Percentiles rank a stretch among this genome's conserved stretches.
These are phyloP conservation scores for Sphaerulina vaccinii DNA, from an alignment of 2,329 filamentous ascomycete species.

Conservation along the genomic window DNA sequence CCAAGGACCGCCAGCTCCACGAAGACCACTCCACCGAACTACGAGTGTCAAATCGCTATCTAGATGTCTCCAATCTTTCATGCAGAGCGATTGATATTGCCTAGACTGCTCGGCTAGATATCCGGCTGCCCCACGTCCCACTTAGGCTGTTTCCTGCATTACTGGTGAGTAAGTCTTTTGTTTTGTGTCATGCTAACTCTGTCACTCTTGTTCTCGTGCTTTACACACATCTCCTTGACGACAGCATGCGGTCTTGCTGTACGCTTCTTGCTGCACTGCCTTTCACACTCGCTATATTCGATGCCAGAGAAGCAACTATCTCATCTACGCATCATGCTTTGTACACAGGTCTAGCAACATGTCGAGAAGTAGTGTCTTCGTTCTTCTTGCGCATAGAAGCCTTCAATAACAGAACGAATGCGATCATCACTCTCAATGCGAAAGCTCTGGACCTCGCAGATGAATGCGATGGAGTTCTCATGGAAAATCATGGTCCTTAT, in stretches of 20 bases:
- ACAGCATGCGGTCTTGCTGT: neutral
- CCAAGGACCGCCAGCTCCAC: neutral
- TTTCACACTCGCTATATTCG: slow-evolving; percentile 39
- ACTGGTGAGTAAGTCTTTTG: neutral
- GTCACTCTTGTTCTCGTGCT: neutral
- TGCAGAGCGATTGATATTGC: neutral
- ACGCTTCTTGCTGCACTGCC: neutral
- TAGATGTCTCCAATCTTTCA: neutral
- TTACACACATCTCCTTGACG: too few relatives aligned
- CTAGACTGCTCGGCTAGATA: neutral
- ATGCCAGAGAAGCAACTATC: slow-evolving; percentile 60
- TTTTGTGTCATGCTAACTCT: neutral
- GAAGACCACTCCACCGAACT: too few relatives aligned
- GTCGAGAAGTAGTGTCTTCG: slow-evolving; percentile 53
- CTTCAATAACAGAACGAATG: slow-evolving; percentile 58
- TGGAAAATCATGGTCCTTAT: slow-evolving; percentile 48
- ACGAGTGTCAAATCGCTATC: neutral
- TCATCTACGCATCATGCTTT: slow-evolving; percentile 57
- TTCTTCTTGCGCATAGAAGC: slow-evolving; percentile 59
- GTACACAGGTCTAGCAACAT: slow-evolving; percentile 53
- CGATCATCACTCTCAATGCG: slow-evolving; percentile 56
- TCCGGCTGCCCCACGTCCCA: neutral
- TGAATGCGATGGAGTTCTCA: slow-evolving; percentile 48
- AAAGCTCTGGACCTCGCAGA: slow-evolving; percentile 51
- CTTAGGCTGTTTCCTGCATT: neutral